phyloP scores from a whole-genome alignment of 2,329 filamentous ascomycete genomes.

The Endothia cerciana region DNA sequence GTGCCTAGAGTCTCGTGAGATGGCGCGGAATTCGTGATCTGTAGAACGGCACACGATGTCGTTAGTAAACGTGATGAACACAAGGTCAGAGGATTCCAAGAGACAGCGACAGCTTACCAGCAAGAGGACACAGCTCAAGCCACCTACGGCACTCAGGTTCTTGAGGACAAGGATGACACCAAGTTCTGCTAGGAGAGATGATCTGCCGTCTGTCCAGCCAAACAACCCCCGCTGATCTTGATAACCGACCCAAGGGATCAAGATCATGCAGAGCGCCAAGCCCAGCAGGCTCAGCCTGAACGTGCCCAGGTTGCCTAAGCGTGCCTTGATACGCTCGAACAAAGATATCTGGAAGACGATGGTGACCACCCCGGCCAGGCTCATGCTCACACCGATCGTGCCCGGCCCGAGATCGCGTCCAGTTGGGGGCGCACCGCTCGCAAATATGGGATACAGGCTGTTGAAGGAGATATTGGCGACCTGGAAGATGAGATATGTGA shows the following conservation, averaged over 20 bases:
- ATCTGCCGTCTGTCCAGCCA: constrained; percentile 63
- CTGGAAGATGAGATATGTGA: constrained; percentile 91
- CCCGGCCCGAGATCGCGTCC: constrained; percentile 76
- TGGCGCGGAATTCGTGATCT: constrained; percentile 93
- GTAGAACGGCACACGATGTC: background rate
- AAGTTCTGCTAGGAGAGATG: constrained; percentile 81
- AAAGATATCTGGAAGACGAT: constrained; percentile 89
- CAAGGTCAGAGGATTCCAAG: background rate
- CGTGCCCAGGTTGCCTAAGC: constrained; percentile 81
- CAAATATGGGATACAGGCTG: constrained; percentile 92
- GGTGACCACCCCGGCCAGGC: constrained; percentile 80
- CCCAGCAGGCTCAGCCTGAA: constrained; percentile 80
- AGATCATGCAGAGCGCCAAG: constrained; percentile 78
- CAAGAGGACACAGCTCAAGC: constrained; percentile 84
- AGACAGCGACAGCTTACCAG: constrained; percentile 61
- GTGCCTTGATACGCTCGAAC: constrained; percentile 78
- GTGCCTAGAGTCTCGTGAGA: constrained; percentile 85
- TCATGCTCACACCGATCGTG: constrained; percentile 84
- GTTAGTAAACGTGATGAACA: background rate
- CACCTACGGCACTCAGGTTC: constrained; percentile 87
- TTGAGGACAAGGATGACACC: constrained; percentile 81
- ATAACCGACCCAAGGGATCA: constrained; percentile 92
- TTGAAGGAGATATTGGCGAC: constrained; percentile 95
- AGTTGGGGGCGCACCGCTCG: constrained; percentile 72
- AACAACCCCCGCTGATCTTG: constrained; percentile 60